phyloP scores from a whole-genome alignment of 192 early-diverging fungal genomes.

The Gryganskiella cystojenkinii region DNA sequence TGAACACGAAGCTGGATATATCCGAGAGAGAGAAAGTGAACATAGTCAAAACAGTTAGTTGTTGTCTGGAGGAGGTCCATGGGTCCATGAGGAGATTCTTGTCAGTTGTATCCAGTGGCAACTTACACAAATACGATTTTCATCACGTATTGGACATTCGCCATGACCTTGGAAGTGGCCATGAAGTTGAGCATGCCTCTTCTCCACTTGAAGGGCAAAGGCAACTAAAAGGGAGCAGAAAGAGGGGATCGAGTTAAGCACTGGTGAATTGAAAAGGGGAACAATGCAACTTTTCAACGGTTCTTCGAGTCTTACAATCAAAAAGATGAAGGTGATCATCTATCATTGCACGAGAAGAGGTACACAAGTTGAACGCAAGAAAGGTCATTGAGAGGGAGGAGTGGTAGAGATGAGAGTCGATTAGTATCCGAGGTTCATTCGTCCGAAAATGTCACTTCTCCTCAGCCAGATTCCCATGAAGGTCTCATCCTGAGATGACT shows the following conservation, averaged over 20 bases:
- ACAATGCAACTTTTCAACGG: neutral
- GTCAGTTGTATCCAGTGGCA: neutral
- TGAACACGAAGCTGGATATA: constrained; percentile 58
- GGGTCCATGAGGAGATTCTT: too few species aligned
- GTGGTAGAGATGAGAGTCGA: too few species aligned
- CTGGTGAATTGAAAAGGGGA: neutral
- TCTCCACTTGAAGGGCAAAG: constrained; percentile 60
- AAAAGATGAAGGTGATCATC: constrained; percentile 53
- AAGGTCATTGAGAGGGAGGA: too few species aligned
- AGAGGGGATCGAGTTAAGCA: neutral
- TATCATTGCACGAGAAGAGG: neutral
- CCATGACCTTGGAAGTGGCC: constrained; percentile 55
- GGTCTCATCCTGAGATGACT: constrained; percentile 1
- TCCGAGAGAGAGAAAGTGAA: neutral
- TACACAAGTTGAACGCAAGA: neutral
- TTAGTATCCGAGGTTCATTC: too few species aligned
- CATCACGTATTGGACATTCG: constrained; percentile 47
- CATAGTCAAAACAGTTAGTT: neutral
- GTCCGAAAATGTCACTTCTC: too few species aligned
- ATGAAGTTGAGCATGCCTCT: constrained; percentile 58
- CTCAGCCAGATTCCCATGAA: neutral
- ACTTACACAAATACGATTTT: constrained; percentile 66
- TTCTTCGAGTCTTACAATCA: constrained; percentile 39
- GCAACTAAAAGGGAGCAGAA: constrained; percentile 47
- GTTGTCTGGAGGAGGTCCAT: too few species aligned